phyloP scores from a whole-genome alignment of 1,139 yeast genomes.

The Spathaspora sp. region DNA sequence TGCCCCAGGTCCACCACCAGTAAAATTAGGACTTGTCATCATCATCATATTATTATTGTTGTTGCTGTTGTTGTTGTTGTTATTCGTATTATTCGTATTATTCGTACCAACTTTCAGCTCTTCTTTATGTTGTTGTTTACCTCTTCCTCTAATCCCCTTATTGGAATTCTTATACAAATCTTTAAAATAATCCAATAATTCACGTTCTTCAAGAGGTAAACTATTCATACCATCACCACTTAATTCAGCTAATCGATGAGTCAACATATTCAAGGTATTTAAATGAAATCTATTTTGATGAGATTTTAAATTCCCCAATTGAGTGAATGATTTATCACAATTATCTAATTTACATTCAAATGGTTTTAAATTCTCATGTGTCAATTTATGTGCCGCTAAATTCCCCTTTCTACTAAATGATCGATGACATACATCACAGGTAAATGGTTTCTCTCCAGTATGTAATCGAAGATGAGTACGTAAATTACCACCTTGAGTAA shows the following conservation, averaged over 20 bases:
- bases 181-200: constrained; percentile 72
- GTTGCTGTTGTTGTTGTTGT: neutral
- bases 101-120: constrained; percentile 14
- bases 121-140: constrained; percentile 39
- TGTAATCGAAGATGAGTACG: constrained; percentile 85
- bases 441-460: constrained; percentile 88
- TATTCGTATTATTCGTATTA: too few relatives aligned
- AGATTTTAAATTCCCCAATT: constrained; percentile 87
- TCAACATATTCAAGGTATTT: constrained; percentile 63
- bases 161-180: constrained; percentile 82
- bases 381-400: constrained; percentile 78
- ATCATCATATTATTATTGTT: neutral
- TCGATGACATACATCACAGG: constrained; percentile 70
- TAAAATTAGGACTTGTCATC: constrained; percentile 2
- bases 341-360: constrained; percentile 76
- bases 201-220: constrained; percentile 63
- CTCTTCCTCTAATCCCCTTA: constrained; percentile 89
- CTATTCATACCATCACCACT: constrained; percentile 44
- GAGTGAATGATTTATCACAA: constrained; percentile 86
- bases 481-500: constrained; percentile 90
- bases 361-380: constrained; percentile 80
- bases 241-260: constrained; percentile 62
- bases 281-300: constrained; percentile 90
- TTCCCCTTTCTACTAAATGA: constrained; percentile 88
- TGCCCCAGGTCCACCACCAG: neutral